Evolutionary conservation across 768 basidiomycete species (phyloP), one percentile per base, ranked within the genome.

Genomic region (button mushroom (Agaricus bisporus)): DNA sequence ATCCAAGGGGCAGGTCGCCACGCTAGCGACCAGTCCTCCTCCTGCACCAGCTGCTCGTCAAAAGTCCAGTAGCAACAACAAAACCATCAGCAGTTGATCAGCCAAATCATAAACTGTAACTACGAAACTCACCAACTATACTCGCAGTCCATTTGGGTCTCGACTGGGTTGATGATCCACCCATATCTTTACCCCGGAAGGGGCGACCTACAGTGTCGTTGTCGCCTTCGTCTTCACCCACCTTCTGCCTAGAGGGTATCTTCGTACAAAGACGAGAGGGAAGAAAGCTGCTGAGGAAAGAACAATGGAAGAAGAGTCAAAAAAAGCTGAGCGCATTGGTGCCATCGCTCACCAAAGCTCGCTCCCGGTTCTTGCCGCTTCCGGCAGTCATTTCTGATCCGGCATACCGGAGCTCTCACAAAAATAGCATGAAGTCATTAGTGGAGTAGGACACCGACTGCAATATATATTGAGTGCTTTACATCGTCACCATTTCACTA

Each of bases 1-100:
- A 69, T 99, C 97, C 46, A 99, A 78, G 10, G 97, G 97, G 69
- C 97, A 99, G 6, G 95, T 98, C 53, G 91, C 90, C 57, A 98
- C 76, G 69, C 88, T 90, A 48, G 92, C 88, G 59, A 93, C 86
- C 57, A 99, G 76, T 55, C 97, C 97, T 50, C 95, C 93, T 28
- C 93, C 93, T 36, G 95, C 95, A 52, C 97, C 97, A 65, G 97
- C 92, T 91, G 61, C 11, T 46, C 49, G 39, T 45, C 32, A 37
- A 56, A 41, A 39, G 14, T 28, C 41, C 41, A 2, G 22, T 4
- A 15, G n/a, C 28, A 28, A 14, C 45, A 18, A 22, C 32, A 28
- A 43, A 29, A 39, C 29, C 14, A 48, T 45, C 41, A 55, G 41
- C 47, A 28, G 32, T 25, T 14, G 12, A 14, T 17, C 32, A 3